These are phyloP conservation scores for Pleomassaria siparia DNA, from an alignment of 2,329 filamentous ascomycete species.

Conservation along the genomic window DNA sequence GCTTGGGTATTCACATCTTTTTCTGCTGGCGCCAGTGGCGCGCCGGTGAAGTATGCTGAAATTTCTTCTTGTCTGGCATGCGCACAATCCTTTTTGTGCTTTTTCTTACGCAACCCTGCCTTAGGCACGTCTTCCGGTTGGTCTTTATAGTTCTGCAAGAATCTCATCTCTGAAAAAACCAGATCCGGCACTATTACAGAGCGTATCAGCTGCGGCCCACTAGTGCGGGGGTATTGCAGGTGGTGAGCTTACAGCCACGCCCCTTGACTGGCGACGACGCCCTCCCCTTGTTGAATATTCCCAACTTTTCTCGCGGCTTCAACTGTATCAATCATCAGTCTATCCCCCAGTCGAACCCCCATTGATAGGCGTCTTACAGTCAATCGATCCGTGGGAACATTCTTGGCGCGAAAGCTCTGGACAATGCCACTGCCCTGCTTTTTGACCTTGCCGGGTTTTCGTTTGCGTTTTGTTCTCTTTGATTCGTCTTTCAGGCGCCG, in stretches of 20 bases:
- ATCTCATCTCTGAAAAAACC: conserved; percentile 55
- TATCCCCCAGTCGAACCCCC: conserved; percentile 6
- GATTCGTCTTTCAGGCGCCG: conserved; percentile 25
- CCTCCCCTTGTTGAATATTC: conserved; percentile 53
- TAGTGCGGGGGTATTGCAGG: conserved; percentile 11
- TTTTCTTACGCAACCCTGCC: conserved; percentile 28
- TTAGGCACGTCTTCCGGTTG: conserved; percentile 25
- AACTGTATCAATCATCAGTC: conserved; percentile 43
- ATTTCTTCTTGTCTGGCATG: conserved; percentile 45
- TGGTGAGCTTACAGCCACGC: conserved; percentile 43
- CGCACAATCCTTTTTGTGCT: conserved; percentile 33
- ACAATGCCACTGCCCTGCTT: conserved; percentile 41
- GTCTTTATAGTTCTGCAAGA: conserved; percentile 44
- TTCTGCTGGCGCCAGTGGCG: conserved; percentile 27
- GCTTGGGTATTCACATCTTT: conserved; percentile 22
- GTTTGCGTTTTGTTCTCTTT: conserved; percentile 38
- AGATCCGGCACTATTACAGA: conserved; percentile 53
- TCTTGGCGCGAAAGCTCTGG: conserved; percentile 49
- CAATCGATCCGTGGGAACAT: conserved; percentile 48
- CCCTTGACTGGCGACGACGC: conserved; percentile 49
- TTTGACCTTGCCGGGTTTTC: conserved; percentile 40
- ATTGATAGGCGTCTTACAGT: conserved; percentile 43
- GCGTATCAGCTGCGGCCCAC: conserved; percentile 20
- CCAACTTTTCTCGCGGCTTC: conserved; percentile 44
- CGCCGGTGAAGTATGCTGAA: conserved; percentile 48